Base-by-base conservation (phyloP, 139 green algal species). In the Dunaliella primolecta region DNA sequence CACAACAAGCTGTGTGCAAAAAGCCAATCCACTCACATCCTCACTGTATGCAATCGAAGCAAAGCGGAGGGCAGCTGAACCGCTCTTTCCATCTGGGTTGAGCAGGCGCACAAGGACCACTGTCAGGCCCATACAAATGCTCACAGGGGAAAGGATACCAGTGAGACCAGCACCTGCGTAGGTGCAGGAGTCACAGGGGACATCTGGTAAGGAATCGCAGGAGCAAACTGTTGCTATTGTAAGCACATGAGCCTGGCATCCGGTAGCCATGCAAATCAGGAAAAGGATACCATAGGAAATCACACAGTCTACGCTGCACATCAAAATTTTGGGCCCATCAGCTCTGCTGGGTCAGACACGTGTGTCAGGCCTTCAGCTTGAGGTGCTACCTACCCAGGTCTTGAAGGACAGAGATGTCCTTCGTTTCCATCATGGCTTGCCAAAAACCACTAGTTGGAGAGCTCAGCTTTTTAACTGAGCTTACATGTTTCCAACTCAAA, bases 51-150 rank as follows among this genome's bases (percentile, higher is more conserved):
- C 95, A 0, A 94, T 85, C 0, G 86, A 91, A 0, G 96, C 96
- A 31, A 98, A 93, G 78, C 89, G 84, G 0, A 98, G 89, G 0
- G 92, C 0, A 56, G 46, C 33, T 24, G 83, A 75, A 57, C 90
- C 86, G 21, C 36, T 83, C 0, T 64, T 82, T 33, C 96, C 96
- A 31, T 94, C 87, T 0, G 95, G 95, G 78, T 97, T 97, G 11
- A 99, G 90, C 0, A 93, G 34, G 15, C 89, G 85, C 1, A 99
- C 97, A 1, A 99, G 90, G 2, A 89, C 36, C 0, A 99, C 94
- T 1, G 94, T 97, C 0, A 98, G 36, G 0, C 93, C 91, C 96
- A 99, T 99, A 91, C 96, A 99, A 0, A 98, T 89, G 0, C 92
- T 95, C 0, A 99, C 97, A 1, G 97, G 97, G 15, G 90, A 82